Evolutionary conservation across 805 yeast species (phyloP).

Genomic region (Phaffomyces thermotolerans): DNA sequence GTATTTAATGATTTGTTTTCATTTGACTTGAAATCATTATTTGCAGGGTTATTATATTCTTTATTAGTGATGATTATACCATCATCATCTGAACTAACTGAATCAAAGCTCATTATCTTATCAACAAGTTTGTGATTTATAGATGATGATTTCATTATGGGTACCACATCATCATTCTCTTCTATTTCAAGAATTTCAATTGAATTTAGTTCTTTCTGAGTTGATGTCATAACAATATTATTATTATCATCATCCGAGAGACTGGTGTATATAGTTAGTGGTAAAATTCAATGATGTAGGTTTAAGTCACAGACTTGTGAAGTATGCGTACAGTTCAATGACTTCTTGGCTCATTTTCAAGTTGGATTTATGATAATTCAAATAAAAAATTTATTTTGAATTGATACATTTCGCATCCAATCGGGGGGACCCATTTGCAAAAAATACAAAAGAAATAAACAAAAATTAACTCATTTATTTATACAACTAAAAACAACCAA

Average conservation of each 20-base stretch:
- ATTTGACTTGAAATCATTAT: too few species aligned
- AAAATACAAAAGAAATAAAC: too few species aligned
- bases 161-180: neutral
- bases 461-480: neutral
- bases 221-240: slow-evolving; percentile 1
- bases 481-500: neutral
- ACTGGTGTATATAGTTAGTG: neutral
- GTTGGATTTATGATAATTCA: too few species aligned
- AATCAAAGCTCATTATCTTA: too few species aligned
- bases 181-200: slow-evolving; percentile 3
- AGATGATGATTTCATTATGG: neutral
- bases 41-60: too few species aligned
- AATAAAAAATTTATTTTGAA: too few species aligned
- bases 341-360: neutral
- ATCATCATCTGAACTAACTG: too few species aligned
- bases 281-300: too few species aligned
- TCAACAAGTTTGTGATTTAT: neutral
- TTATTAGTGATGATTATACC: neutral
- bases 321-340: neutral
- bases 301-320: too few species aligned
- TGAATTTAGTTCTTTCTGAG: neutral
- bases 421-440: too few species aligned
- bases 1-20: too few species aligned
- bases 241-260: neutral
- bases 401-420: too few species aligned